Evolutionary conservation across 208 protist genomes (phyloP), one percentile per base, ranked within the genome.

Genomic region (Acanthamoeba castellanii): DNA sequence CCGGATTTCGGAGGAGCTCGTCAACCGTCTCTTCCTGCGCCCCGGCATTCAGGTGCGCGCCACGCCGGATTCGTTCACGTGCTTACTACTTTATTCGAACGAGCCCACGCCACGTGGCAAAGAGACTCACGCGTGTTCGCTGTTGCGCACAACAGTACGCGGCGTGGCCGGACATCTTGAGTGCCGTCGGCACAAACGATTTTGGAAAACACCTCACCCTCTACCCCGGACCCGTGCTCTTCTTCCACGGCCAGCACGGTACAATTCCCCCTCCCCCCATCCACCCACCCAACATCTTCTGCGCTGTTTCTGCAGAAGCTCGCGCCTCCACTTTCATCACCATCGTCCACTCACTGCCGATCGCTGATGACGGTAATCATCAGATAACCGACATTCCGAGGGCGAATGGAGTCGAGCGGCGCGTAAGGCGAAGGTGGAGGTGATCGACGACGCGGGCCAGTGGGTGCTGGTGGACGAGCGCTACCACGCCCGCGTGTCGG

Each of bases 201-300:
- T 72, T 72, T 32, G 64, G 64, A 5, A 72, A 72, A 22, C 20
- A 72, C 30, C 64, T 72, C 64, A 72, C 64, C 30, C 64, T 72
- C 27, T 72, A 72, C 64, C 64, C 64, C 11, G 64, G 64, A 25
- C 64, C 64, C 30, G 64, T 72, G 64, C 64, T 72, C 27, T 72
- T 72, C 30, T 72, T 72, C 64, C 64, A 72, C 64, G 64, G 64
- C 64, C 64, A 72, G 64, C 64, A 72, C 64, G 64, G 64, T 72
- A 72, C 64, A n/a, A n/a, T n/a, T n/a, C n/a, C n/a, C n/a, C n/a
- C n/a, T 55, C 50, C 13, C 50, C 50, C 5, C 50, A 55, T 13
- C 50, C 13, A n/a, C n/a, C n/a, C n/a, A n/a, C n/a, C n/a, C n/a
- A n/a, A n/a, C n/a, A n/a, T 25, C 11, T 7, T 34, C 18, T 34